Conservation (phyloP, 2,329 filamentous ascomycete genomes). For the Pseudogymnoascus sp. region DNA sequence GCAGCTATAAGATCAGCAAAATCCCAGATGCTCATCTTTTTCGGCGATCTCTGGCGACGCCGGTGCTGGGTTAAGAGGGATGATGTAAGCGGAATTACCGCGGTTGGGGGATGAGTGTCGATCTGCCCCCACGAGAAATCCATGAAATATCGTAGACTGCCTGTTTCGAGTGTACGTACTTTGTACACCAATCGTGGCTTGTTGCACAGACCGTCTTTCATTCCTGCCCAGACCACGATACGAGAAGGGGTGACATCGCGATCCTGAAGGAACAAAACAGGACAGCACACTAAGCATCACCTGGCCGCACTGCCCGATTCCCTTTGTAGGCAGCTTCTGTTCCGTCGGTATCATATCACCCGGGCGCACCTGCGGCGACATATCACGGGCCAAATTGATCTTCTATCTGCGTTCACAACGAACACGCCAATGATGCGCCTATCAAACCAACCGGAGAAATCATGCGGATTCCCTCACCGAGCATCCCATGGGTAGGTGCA, state of each 20-base stretch:
- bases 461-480: neutral
- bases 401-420: neutral
- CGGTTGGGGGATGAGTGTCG: neutral
- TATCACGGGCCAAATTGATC: neutral
- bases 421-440: neutral
- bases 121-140: neutral
- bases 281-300: neutral
- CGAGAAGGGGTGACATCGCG: neutral
- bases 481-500: neutral
- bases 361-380: neutral
- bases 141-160: neutral
- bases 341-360: neutral
- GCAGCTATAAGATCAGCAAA: neutral
- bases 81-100: slow-evolving; percentile 1
- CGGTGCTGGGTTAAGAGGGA: neutral
- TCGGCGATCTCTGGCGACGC: neutral
- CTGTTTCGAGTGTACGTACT: slow-evolving; percentile 5
- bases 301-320: neutral
- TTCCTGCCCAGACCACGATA: neutral
- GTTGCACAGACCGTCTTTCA: slow-evolving; percentile 3
- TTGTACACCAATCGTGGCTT: neutral
- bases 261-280: neutral
- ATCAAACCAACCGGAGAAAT: neutral
- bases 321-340: neutral
- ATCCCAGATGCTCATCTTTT: slow-evolving; percentile 2